Conservation (phyloP, 371 early-diverging fungal genomes). For the Dinochytrium kinnereticum region DNA sequence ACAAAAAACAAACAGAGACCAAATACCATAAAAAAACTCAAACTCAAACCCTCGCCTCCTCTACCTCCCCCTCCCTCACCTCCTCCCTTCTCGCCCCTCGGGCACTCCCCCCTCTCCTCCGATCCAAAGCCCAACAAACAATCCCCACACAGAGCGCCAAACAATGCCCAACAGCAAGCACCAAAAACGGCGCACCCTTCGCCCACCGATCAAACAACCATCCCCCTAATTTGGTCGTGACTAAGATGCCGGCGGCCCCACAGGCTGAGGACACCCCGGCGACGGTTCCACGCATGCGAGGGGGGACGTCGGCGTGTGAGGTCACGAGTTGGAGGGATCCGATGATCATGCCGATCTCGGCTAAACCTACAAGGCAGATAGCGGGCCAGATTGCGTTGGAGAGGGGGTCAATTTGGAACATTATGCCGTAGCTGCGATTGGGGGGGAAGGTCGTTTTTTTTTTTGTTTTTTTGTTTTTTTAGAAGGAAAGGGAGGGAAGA, state of each 20-base stretch:
- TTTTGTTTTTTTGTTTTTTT: too few relatives aligned
- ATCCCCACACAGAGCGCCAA: constrained; percentile 38
- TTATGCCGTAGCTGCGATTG: constrained; percentile 36
- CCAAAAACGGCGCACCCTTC: constrained; percentile 66
- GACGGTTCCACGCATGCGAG: constrained; percentile 65
- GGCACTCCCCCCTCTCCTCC: neutral
- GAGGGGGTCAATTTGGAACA: constrained; percentile 68
- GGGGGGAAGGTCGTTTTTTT: too few relatives aligned
- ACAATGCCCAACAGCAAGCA: constrained; percentile 62
- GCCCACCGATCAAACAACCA: constrained; percentile 66
- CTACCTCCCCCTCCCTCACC: neutral
- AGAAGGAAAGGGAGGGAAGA: too few relatives aligned
- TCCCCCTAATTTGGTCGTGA: constrained; percentile 65
- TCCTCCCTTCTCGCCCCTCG: constrained; percentile 8
- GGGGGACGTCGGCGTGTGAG: constrained; percentile 51
- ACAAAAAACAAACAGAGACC: too few relatives aligned
- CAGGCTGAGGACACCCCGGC: constrained; percentile 73
- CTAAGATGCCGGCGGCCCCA: constrained; percentile 69
- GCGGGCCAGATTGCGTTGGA: constrained; percentile 54
- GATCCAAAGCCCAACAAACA: constrained; percentile 12
- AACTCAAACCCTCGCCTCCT: too few relatives aligned
- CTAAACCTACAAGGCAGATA: constrained; percentile 68
- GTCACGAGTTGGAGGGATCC: constrained; percentile 71
- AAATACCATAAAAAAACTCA: too few relatives aligned
- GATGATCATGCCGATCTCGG: constrained; percentile 80